phyloP scores from a whole-genome alignment of 768 basidiomycete species.

The Nidularia pulvinata region DNA sequence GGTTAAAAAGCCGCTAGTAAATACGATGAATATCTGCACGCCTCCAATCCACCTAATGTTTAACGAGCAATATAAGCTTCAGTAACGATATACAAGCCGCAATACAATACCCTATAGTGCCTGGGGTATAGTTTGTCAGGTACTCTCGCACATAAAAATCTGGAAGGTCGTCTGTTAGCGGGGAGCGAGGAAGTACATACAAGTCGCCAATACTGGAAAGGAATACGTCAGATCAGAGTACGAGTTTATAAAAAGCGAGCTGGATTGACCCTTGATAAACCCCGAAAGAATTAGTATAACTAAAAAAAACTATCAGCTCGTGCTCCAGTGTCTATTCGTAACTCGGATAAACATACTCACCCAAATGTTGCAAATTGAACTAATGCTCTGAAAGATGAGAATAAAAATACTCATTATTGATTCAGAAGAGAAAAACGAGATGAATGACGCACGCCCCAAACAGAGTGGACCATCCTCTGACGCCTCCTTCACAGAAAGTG shows the following conservation, averaged over 20 bases:
- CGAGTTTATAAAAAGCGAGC: neutral
- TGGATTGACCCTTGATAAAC: conserved; percentile 14
- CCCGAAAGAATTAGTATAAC: conserved; percentile 13
- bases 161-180: neutral
- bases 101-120: conserved; percentile 10
- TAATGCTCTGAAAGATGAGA: conserved; percentile 2
- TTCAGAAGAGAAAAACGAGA: no score
- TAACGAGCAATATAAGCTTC: neutral
- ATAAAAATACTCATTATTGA: no score
- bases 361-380: conserved; percentile 14
- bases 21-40: conserved; percentile 33
- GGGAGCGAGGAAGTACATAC: no score
- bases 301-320: neutral
- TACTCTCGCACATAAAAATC: conserved; percentile 17
- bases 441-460: conserved; percentile 5
- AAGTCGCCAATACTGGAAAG: neutral
- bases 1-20: conserved; percentile 30
- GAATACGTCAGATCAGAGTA: no score
- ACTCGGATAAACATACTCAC: neutral
- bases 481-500: conserved; percentile 12
- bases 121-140: conserved; percentile 12
- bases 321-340: neutral
- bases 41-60: conserved; percentile 25
- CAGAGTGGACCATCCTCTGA: conserved; percentile 9
- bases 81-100: neutral